phyloP scores from a whole-genome alignment of 1,284 basidiomycete species.

The Cryptococcus depauperatus region DNA sequence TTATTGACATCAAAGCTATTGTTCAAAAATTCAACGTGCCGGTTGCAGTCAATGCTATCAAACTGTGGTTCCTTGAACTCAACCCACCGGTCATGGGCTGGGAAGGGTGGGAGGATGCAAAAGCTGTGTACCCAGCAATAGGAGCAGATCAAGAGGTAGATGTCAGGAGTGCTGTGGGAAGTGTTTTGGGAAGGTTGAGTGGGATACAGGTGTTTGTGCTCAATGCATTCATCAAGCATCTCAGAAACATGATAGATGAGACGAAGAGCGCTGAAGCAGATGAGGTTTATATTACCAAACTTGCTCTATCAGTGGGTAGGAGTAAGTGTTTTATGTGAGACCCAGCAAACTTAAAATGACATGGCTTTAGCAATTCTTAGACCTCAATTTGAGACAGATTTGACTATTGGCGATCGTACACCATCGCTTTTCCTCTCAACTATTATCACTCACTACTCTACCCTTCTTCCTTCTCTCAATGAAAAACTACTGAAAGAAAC shows the following conservation, averaged over 20 bases:
- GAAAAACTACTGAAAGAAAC: slow-evolving; percentile 75
- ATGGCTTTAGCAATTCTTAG: slow-evolving; percentile 59
- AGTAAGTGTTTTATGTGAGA: slow-evolving; percentile 50
- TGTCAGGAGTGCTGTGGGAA: slow-evolving; percentile 57
- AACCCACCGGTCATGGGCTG: slow-evolving; percentile 66
- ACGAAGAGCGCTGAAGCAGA: slow-evolving; percentile 61
- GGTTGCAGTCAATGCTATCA: slow-evolving; percentile 67
- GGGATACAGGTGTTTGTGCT: slow-evolving; percentile 74
- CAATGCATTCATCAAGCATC: slow-evolving; percentile 68
- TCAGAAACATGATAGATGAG: slow-evolving; percentile 64
- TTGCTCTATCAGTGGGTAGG: slow-evolving; percentile 76
- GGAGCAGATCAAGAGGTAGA: slow-evolving; percentile 57
- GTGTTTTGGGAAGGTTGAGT: slow-evolving; percentile 64
- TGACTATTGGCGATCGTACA: slow-evolving; percentile 78
- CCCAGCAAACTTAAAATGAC: background rate
- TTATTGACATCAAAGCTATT: slow-evolving; percentile 55
- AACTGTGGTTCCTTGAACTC: slow-evolving; percentile 78
- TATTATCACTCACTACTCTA: slow-evolving; percentile 65
- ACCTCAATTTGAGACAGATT: slow-evolving; percentile 69
- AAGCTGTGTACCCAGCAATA: slow-evolving; percentile 70
- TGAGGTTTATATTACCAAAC: slow-evolving; percentile 72
- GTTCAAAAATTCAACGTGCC: slow-evolving; percentile 75
- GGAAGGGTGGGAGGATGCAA: slow-evolving; percentile 83
- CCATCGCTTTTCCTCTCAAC: slow-evolving; percentile 75
- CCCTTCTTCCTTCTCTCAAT: slow-evolving; percentile 71